Evolutionary conservation across 2,329 filamentous ascomycete species (phyloP).

Genomic region (Beauveria pseudobassiana): DNA sequence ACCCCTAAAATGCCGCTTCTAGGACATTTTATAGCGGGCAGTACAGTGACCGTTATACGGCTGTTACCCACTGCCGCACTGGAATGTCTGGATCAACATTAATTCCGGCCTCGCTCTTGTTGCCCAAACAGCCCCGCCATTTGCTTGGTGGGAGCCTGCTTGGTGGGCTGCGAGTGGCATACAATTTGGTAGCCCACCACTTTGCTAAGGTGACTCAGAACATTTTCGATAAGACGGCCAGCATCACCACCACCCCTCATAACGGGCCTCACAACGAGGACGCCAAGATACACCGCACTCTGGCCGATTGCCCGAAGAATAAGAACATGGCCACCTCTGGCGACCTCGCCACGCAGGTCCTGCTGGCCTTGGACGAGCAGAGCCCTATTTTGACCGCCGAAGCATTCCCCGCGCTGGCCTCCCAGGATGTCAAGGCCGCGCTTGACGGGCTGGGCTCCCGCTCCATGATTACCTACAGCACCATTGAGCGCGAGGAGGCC

Average conservation of each 20-base stretch:
- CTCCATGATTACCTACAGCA: conserved; percentile 81
- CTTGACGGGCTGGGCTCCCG: conserved; percentile 79
- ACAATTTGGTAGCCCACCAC: conserved; percentile 9
- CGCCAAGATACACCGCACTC: not conserved
- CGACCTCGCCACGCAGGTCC: conserved; percentile 57
- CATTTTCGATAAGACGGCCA: conserved; percentile 4
- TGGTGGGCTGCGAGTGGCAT: conserved; percentile 5
- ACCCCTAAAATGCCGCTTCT: not conserved
- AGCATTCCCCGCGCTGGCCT: conserved; percentile 59
- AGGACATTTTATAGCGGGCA: not conserved
- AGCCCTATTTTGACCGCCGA: conserved; percentile 62
- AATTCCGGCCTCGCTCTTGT: conserved; percentile 6
- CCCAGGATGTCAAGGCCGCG: conserved; percentile 71
- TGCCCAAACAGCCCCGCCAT: conserved; percentile 5
- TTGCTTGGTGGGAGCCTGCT: not conserved
- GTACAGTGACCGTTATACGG: not conserved
- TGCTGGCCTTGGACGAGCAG: conserved; percentile 56
- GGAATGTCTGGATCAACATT: conserved; percentile 11
- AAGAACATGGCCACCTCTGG: conserved; percentile 36
- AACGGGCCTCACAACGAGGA: not conserved
- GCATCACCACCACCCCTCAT: conserved; percentile 1
- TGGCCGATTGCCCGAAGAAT: not conserved
- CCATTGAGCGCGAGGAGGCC: conserved; percentile 71
- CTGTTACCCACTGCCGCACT: not conserved
- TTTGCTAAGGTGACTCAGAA: conserved; percentile 11